Evolutionary conservation across 1,139 yeast genomes (phyloP), one percentile per base, ranked within the genome.

Genomic region (Pichia sp.): DNA sequence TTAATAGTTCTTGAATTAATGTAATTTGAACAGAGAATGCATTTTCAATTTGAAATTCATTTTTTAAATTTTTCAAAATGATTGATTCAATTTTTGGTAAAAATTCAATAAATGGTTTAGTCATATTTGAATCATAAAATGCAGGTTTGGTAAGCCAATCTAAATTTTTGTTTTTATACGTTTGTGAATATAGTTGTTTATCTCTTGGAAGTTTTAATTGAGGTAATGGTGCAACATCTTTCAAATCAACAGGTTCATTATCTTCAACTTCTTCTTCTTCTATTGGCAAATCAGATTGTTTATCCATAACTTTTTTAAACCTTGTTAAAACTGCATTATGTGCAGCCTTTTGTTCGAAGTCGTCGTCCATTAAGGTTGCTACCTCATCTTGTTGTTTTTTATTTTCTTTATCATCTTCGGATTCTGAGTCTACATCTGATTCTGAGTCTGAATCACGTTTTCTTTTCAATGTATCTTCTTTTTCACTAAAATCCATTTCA

Each of bases 21-120:
- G 80, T 72, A 1, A 79, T 65, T 58, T 87, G 96, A 8, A 87
- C 89, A 0, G 95, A 80, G 60, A 87, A 87, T 5, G 95, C 94
- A 3, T 65, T 53, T 3, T 58, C 55, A 46, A 72, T 76, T 1
- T 74, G 76, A 48, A 66, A 59, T 4, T 62, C 57, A 0, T 57
- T 50, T 15, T 46, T 41, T 27, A 86, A 66, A 49, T 80, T 80
- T 11, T 62, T 57, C 26, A 67, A 47, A 54, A 81, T 62, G 21
- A 61, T 60, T 0, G 65, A 55, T 15, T 57, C 50, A 1, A 79
- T 63, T 23, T 65, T 45, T 3, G 61, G 62, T 13, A 40, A 37
- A 35, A 76, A 69, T 2, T 69, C 66, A 0, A 44, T 32, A 44
- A 79, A 77, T 4, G 74, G 68, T 45, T 62, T 63, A 2, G 65